These are phyloP conservation scores for Hypoxylon intermedium DNA, from an alignment of 495 filamentous ascomycete genomes.

Conservation along the genomic window DNA sequence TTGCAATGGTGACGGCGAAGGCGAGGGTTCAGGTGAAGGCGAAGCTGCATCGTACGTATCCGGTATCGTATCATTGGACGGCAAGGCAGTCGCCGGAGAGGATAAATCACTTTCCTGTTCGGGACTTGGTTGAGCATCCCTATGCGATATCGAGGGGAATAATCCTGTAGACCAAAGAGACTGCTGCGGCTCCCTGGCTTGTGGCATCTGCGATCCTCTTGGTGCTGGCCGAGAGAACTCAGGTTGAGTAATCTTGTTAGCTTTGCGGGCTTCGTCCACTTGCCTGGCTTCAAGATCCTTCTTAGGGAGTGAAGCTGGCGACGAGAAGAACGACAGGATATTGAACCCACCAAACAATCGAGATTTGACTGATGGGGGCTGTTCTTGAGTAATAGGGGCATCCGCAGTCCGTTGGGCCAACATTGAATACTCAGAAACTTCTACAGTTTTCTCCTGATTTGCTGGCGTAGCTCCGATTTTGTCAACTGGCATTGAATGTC, in stretches of 20 bases:
- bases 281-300: conserved; percentile 15
- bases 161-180: conserved; percentile 40
- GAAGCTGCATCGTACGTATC: conserved; percentile 26
- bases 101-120: conserved; percentile 33
- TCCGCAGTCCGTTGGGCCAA: conserved; percentile 32
- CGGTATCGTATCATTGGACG: conserved; percentile 21
- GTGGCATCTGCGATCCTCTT: conserved; percentile 12
- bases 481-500: background rate
- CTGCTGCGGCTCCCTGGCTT: conserved; percentile 31
- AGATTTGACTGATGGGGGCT: conserved; percentile 29
- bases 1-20: conserved; percentile 1
- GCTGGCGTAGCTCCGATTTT: background rate
- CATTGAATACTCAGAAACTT: conserved; percentile 46
- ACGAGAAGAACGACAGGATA: conserved; percentile 56
- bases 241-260: conserved; percentile 20
- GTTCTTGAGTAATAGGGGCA: conserved; percentile 33
- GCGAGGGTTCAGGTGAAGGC: conserved; percentile 12
- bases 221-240: conserved; percentile 6
- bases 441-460: conserved; percentile 1
- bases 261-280: conserved; percentile 6
- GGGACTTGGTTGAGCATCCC: conserved; percentile 33
- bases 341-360: conserved; percentile 42
- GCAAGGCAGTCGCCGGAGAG: conserved; percentile 32
- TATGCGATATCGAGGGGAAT: conserved; percentile 44
- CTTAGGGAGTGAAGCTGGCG: conserved; percentile 51